Conservation (phyloP, 2,329 filamentous ascomycete genomes). For the Fusarium sp. region DNA sequence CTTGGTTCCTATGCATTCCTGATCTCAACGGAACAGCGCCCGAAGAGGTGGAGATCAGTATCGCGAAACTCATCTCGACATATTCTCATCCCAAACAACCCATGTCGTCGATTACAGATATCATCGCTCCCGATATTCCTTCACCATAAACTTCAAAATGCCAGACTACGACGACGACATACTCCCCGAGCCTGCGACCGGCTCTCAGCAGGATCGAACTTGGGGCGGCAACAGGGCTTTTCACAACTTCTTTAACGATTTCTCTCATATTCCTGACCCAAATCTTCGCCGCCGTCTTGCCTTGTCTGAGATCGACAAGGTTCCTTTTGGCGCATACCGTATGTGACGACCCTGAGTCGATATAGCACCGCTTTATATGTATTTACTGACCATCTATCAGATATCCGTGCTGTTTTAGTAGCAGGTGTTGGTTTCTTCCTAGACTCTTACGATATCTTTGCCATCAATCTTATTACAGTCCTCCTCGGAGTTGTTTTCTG, state of each 20-base stretch:
- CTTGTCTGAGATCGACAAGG: slow-evolving; percentile 82
- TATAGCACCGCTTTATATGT: not conserved
- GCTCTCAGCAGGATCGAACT: slow-evolving; percentile 54
- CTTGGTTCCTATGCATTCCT: slow-evolving; percentile 23
- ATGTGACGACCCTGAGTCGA: slow-evolving; percentile 32
- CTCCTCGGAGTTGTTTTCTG: slow-evolving; percentile 84
- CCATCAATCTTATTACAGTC: slow-evolving; percentile 77
- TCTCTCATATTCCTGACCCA: slow-evolving; percentile 73
- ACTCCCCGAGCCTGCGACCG: slow-evolving; percentile 55
- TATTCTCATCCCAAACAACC: slow-evolving; percentile 23
- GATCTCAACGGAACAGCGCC: slow-evolving; percentile 13
- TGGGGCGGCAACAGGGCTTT: slow-evolving; percentile 75
- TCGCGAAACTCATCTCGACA: slow-evolving; percentile 31
- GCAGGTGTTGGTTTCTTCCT: slow-evolving; percentile 87
- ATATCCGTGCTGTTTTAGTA: slow-evolving; percentile 78
- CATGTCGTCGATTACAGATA: slow-evolving; percentile 46
- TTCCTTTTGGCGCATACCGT: slow-evolving; percentile 79
- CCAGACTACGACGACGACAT: slow-evolving; percentile 51
- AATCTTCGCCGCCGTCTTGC: slow-evolving; percentile 80
- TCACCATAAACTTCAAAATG: slow-evolving; percentile 46
- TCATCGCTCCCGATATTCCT: slow-evolving; percentile 37
- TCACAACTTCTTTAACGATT: slow-evolving; percentile 80
- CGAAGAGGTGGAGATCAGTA: slow-evolving; percentile 33
- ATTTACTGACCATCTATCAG: slow-evolving; percentile 41
- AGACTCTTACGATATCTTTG: slow-evolving; percentile 85